Conservation (phyloP, 805 yeast genomes). For the Wickerhamiella lipophila region DNA sequence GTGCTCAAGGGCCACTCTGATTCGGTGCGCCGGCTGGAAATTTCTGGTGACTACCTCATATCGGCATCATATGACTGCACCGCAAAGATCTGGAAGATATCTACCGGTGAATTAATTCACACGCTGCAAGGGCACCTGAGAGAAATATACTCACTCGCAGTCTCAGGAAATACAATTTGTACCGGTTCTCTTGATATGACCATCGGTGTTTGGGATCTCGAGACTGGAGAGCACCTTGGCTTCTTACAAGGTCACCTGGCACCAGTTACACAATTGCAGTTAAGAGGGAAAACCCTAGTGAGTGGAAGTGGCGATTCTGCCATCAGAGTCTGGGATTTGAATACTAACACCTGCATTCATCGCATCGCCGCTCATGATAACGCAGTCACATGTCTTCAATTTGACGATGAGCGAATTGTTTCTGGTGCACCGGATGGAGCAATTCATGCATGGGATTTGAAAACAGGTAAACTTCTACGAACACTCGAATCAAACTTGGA, state of each 20-base stretch:
- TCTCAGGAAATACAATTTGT: slow-evolving; percentile 79
- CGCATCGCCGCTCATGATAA: slow-evolving; percentile 35
- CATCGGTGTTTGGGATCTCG: slow-evolving; percentile 89
- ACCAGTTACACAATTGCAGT: slow-evolving; percentile 75
- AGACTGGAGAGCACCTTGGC: slow-evolving; percentile 68
- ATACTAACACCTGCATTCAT: slow-evolving; percentile 67
- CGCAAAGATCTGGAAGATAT: slow-evolving; percentile 81
- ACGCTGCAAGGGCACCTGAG: slow-evolving; percentile 85
- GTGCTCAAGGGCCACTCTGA: slow-evolving; percentile 59
- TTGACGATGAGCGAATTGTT: slow-evolving; percentile 31
- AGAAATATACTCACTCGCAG: slow-evolving; percentile 83
- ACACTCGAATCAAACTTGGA: slow-evolving; percentile 28
- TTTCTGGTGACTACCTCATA: slow-evolving; percentile 55
- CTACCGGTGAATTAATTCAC: slow-evolving; percentile 79
- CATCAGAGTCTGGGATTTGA: slow-evolving; percentile 73
- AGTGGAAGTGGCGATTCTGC: slow-evolving; percentile 84
- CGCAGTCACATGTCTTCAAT: slow-evolving; percentile 32
- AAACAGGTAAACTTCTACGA: slow-evolving; percentile 30
- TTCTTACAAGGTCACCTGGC: slow-evolving; percentile 79
- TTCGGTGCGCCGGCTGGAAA: slow-evolving; percentile 57
- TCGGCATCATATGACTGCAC: slow-evolving; percentile 85
- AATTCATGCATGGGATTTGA: slow-evolving; percentile 32
- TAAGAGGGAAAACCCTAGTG: slow-evolving; percentile 56
- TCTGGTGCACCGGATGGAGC: slow-evolving; percentile 35
- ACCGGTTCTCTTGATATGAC: slow-evolving; percentile 94